These are phyloP conservation scores for Pleurozium schreberi DNA, from an alignment of 225 moss, liverwort and hornwort genomes.

Conservation along the genomic window DNA sequence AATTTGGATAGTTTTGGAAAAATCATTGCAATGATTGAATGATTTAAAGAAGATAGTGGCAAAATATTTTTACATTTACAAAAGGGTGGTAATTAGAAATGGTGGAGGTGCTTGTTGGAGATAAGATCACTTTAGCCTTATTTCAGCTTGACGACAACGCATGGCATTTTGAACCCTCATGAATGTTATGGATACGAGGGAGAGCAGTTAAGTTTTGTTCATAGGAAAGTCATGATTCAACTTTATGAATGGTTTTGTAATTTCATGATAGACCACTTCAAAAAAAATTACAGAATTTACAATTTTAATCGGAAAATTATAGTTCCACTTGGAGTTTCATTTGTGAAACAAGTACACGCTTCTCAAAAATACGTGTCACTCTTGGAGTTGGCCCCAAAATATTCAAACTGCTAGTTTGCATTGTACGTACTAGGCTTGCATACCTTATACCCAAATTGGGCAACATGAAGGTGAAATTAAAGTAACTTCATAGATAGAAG, in stretches of 20 bases:
- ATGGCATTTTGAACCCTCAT: not conserved
- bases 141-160: not conserved
- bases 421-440: too few relatives aligned
- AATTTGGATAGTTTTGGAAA: too few relatives aligned
- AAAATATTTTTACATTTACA: too few relatives aligned
- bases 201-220: not conserved
- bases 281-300: not conserved
- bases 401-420: not conserved
- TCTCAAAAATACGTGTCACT: not conserved
- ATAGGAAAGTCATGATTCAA: not conserved
- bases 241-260: not conserved
- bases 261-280: accelerated
- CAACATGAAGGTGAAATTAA: not conserved
- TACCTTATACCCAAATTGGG: not conserved
- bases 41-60: too few relatives aligned
- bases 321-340: too few relatives aligned
- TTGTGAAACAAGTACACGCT: not conserved
- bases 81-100: too few relatives aligned
- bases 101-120: not conserved
- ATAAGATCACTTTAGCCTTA: not conserved
- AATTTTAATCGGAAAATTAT: not conserved
- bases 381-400: not conserved
- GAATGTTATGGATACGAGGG: not conserved
- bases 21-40: too few relatives aligned
- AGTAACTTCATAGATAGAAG: not conserved